phyloP scores from a whole-genome alignment of 805 yeast genomes.

The Kregervanrija delftensis region DNA sequence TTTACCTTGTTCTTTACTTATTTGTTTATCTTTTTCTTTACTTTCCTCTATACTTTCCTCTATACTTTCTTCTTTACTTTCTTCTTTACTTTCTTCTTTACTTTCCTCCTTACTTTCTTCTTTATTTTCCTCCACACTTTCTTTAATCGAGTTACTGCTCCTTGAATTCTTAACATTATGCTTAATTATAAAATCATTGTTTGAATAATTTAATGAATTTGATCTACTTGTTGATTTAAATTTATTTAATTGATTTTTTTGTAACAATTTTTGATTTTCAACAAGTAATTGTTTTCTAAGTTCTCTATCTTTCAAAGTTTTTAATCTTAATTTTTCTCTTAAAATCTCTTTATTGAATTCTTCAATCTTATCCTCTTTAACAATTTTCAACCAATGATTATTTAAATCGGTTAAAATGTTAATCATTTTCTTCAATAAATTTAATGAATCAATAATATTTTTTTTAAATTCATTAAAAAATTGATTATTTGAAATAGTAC shows the following conservation, averaged over 20 bases:
- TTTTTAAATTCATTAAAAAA: slow-evolving; percentile 26
- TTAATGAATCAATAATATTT: slow-evolving; percentile 34
- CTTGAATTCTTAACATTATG: too few relatives aligned
- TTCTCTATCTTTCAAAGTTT: slow-evolving; percentile 16
- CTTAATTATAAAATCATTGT: too few relatives aligned
- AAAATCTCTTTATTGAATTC: slow-evolving; percentile 32
- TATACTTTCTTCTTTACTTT: slow-evolving; percentile 20
- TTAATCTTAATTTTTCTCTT: slow-evolving; percentile 19
- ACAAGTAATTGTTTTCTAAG: background rate
- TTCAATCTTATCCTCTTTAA: slow-evolving; percentile 30
- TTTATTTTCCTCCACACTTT: slow-evolving; percentile 20
- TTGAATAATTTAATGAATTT: too few relatives aligned
- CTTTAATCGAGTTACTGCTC: slow-evolving; percentile 13
- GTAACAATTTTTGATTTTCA: too few relatives aligned
- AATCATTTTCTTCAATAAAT: slow-evolving; percentile 24
- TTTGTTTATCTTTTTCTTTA: slow-evolving; percentile 9
- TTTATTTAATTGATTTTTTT: too few relatives aligned
- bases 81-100: slow-evolving; percentile 12
- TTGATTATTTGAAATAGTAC: too few relatives aligned
- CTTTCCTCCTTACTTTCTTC: slow-evolving; percentile 10
- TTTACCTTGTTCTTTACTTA: too few relatives aligned
- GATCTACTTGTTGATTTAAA: too few relatives aligned
- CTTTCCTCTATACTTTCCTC: slow-evolving; percentile 14
- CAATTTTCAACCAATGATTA: slow-evolving; percentile 30
- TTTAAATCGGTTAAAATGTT: slow-evolving; percentile 32